phyloP scores from a whole-genome alignment of 164 flowering plant genomes.

The Chimonanthus praecox region DNA sequence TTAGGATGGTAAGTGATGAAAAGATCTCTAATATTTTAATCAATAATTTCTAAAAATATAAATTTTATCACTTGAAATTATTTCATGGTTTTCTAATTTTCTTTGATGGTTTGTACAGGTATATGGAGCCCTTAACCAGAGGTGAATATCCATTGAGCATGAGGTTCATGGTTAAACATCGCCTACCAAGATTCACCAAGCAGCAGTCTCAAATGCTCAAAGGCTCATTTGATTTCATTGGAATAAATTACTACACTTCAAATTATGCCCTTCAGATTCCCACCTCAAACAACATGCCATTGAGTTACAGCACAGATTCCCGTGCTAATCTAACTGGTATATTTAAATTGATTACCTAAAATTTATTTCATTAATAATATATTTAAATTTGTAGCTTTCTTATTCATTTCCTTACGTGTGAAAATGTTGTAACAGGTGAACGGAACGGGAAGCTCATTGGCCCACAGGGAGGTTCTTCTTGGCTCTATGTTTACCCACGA shows the following conservation, averaged over 20 bases:
- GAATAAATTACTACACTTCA: slow-evolving; percentile 39
- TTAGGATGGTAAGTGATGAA: slow-evolving; percentile 25
- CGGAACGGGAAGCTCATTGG: not conserved
- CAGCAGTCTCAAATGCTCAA: slow-evolving; percentile 29
- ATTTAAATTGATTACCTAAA: not conserved
- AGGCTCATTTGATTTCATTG: slow-evolving; percentile 36
- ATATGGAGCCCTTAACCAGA: slow-evolving; percentile 34
- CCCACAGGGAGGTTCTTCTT: slow-evolving; percentile 8
- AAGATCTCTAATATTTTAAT: too few species aligned
- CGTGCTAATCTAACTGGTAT: slow-evolving; percentile 4
- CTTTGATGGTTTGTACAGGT: slow-evolving; percentile 27
- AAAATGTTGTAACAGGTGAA: not conserved
- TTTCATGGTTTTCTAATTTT: too few species aligned
- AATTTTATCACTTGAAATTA: too few species aligned
- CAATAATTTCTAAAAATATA: too few species aligned
- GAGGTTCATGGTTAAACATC: slow-evolving; percentile 25
- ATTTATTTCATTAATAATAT: not conserved
- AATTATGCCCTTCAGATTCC: slow-evolving; percentile 26
- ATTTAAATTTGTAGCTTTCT: not conserved
- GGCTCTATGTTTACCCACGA: slow-evolving; percentile 39
- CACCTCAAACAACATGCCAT: not conserved
- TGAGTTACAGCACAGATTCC: slow-evolving; percentile 19
- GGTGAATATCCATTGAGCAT: slow-evolving; percentile 53
- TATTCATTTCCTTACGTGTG: not conserved
- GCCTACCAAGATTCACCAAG: slow-evolving; percentile 49